Percentiles rank a stretch among this genome's conserved stretches.
These are phyloP conservation scores for Malbranchea zuffiana DNA, from an alignment of 2,329 filamentous ascomycete genomes.

Conservation along the genomic window DNA sequence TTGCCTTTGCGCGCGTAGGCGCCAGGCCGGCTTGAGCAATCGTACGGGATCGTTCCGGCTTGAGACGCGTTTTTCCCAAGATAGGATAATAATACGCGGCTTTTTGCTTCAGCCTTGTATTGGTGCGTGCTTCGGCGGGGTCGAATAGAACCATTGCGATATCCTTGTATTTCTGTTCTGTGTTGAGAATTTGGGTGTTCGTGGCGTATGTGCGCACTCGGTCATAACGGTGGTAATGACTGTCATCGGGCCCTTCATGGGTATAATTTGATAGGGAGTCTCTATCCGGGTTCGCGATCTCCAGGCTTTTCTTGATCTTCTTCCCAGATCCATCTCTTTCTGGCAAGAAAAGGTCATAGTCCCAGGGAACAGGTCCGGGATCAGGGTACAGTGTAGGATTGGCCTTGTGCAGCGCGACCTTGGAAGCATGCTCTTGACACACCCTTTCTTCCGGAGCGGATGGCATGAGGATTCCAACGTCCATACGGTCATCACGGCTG, in stretches of 20 bases:
- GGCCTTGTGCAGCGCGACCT: conserved; percentile 37
- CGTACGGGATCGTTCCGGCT: conserved; percentile 37
- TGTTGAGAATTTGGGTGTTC: conserved; percentile 41
- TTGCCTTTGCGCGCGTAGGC: conserved; percentile 29
- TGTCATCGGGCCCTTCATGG: conserved; percentile 33
- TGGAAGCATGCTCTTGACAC: conserved; percentile 39
- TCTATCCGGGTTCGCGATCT: conserved; percentile 42
- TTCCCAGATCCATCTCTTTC: conserved; percentile 37
- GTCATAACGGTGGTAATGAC: conserved; percentile 44
- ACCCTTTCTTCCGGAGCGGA: conserved; percentile 39
- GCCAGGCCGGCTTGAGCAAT: conserved; percentile 33
- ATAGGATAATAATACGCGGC: conserved; percentile 55
- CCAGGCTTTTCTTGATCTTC: conserved; percentile 47
- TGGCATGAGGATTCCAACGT: conserved; percentile 48
- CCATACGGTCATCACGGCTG: conserved; percentile 48
- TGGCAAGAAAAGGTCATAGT: conserved; percentile 52
- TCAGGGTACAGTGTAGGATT: conserved; percentile 42
- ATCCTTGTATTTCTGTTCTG: conserved; percentile 44
- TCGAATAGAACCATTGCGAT: conserved; percentile 50
- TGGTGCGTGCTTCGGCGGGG: conserved; percentile 25
- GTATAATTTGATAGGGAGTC: conserved; percentile 44
- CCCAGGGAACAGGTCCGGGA: conserved; percentile 43
- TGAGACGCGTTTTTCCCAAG: conserved; percentile 45
- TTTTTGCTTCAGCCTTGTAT: conserved; percentile 30
- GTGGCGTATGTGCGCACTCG: conserved; percentile 52